Evolutionary conservation across 1,284 basidiomycete species (phyloP).

Genomic region (Mycena citricolor): DNA sequence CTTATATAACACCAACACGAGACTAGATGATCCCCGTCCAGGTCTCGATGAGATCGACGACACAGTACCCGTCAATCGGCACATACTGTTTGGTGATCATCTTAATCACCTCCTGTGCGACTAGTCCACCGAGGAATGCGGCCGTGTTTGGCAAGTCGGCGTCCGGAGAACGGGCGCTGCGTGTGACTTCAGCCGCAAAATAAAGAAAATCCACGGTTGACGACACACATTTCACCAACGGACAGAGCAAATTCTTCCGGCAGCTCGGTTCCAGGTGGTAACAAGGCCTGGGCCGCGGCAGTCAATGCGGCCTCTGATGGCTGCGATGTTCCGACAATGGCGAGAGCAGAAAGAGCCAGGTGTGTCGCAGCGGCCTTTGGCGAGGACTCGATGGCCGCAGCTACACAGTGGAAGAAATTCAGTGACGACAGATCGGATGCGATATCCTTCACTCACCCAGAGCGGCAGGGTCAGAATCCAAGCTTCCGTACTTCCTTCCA

Average conservation of each 20-base stretch:
- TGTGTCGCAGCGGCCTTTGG: conserved; percentile 63
- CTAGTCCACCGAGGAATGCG: conserved; percentile 89
- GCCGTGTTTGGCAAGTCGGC: conserved; percentile 91
- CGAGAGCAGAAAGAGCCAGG: conserved; percentile 62
- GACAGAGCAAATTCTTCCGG: conserved; percentile 64
- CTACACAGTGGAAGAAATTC: conserved; percentile 29
- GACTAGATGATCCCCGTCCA: conserved; percentile 63
- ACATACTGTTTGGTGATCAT: conserved; percentile 95
- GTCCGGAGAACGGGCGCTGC: conserved; percentile 76
- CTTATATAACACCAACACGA: too few relatives aligned
- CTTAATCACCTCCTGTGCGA: conserved; percentile 98
- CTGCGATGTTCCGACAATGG: conserved; percentile 27
- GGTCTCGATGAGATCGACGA: conserved; percentile 84
- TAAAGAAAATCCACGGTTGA: conserved; percentile 9
- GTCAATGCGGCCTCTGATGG: conserved; percentile 42
- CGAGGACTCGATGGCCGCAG: conserved; percentile 34
- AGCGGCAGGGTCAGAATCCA: conserved; percentile 52
- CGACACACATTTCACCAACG: conserved; percentile 77
- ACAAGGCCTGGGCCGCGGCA: conserved; percentile 39
- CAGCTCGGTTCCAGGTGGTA: conserved; percentile 43
- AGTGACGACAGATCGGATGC: conserved; percentile 1
- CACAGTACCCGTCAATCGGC: conserved; percentile 84
- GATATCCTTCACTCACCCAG: conserved; percentile 52
- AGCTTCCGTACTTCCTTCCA: conserved; percentile 64
- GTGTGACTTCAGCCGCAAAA: conserved; percentile 8